Evolutionary conservation across 2,329 filamentous ascomycete genomes (phyloP).

Genomic region (Capronia coronata): DNA sequence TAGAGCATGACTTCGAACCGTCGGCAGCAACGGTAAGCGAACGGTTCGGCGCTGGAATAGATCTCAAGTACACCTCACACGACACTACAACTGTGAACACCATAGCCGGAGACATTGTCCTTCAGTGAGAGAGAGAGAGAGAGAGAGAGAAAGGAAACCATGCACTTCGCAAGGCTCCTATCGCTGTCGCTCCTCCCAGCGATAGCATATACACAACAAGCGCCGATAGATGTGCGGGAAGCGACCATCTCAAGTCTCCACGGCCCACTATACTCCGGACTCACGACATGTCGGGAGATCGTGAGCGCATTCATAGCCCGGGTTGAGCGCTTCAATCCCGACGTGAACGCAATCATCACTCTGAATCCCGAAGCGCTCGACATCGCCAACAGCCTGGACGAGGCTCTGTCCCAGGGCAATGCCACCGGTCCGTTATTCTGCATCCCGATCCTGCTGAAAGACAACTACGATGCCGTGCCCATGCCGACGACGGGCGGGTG

Average conservation of each 20-base stretch:
- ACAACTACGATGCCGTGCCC: constrained; percentile 54
- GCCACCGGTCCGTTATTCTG: constrained; percentile 51
- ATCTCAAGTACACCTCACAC: no score
- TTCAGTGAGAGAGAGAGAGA: background rate
- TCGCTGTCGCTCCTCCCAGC: constrained; percentile 1
- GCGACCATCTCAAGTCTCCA: constrained; percentile 55
- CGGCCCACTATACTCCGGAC: constrained; percentile 47
- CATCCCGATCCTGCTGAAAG: constrained; percentile 57
- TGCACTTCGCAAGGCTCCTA: background rate
- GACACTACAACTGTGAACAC: no score
- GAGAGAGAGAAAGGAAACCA: no score
- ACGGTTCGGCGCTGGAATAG: background rate
- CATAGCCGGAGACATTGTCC: background rate
- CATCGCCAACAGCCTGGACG: constrained; percentile 48
- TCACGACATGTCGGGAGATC: constrained; percentile 50
- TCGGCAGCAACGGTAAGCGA: background rate
- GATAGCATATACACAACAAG: constrained; percentile 3
- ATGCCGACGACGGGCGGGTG: constrained; percentile 55
- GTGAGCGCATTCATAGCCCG: constrained; percentile 52
- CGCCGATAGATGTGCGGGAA: constrained; percentile 48
- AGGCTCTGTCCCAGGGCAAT: constrained; percentile 39
- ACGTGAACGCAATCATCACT: constrained; percentile 52
- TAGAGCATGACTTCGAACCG: no score
- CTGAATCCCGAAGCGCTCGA: constrained; percentile 46
- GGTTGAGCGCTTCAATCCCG: constrained; percentile 52